phyloP scores from a whole-genome alignment of 106 monocot species.

The Cymbidium sinense region DNA sequence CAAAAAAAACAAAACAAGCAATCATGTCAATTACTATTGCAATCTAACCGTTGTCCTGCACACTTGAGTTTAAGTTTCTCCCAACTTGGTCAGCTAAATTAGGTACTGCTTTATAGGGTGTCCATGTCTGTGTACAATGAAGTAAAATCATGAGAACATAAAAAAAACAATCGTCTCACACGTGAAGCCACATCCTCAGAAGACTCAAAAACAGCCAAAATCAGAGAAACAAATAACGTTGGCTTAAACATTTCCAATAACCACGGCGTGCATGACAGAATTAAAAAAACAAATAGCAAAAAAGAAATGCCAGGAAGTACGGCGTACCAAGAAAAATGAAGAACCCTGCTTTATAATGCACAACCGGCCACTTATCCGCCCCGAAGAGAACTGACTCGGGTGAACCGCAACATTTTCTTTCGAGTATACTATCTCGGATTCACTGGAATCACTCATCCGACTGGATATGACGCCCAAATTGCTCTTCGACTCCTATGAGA shows the following conservation, averaged over 20 bases:
- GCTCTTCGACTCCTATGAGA: conserved; percentile 4
- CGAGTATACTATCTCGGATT: conserved; percentile 31
- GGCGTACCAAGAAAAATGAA: conserved; percentile 36
- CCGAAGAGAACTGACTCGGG: conserved; percentile 46
- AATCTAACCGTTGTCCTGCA: conserved; percentile 53
- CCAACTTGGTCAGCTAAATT: conserved; percentile 38
- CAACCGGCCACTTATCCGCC: conserved; percentile 50
- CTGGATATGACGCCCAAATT: background rate
- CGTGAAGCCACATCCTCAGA: background rate
- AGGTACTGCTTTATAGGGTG: conserved; percentile 51
- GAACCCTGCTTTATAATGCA: conserved; percentile 36
- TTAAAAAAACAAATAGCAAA: background rate
- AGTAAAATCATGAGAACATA: background rate
- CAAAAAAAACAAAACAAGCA: background rate
- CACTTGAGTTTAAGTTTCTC: conserved; percentile 16
- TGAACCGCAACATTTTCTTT: conserved; percentile 67
- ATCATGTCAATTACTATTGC: background rate
- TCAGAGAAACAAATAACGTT: no score
- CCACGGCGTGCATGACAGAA: background rate
- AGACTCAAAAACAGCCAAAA: no score
- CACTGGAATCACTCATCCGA: conserved; percentile 1
- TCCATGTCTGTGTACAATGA: conserved; percentile 49
- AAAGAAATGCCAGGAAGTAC: background rate
- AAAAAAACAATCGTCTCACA: background rate
- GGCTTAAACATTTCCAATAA: background rate